Percentiles rank a stretch among this genome's conserved stretches.
Evolutionary conservation across 2,329 filamentous ascomycete genomes (phyloP).

Genomic region (Aspergillus sp.): DNA sequence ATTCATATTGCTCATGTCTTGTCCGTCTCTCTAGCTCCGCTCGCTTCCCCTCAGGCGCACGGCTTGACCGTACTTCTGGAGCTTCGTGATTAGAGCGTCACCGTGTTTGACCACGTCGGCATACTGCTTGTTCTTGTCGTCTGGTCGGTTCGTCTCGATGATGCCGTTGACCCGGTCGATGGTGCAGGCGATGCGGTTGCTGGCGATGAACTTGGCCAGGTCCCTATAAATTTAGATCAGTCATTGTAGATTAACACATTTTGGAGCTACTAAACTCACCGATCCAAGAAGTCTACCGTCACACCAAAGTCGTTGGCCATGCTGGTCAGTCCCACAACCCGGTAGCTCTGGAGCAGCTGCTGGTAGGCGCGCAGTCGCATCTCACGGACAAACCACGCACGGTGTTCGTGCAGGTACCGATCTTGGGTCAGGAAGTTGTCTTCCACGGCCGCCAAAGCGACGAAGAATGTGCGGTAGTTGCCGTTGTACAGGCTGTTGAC

Average conservation of each 20-base stretch:
- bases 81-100: constrained; percentile 95
- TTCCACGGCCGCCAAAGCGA: constrained; percentile 83
- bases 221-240: constrained; percentile 60
- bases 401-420: constrained; percentile 93
- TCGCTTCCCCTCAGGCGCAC: constrained; percentile 93
- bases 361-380: constrained; percentile 97
- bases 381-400: constrained; percentile 95
- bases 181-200: constrained; percentile 89
- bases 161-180: constrained; percentile 96
- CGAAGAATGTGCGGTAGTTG: constrained; percentile 92
- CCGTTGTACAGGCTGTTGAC: constrained; percentile 91
- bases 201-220: constrained; percentile 94
- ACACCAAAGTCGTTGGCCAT: constrained; percentile 98
- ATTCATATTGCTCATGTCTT: neutral
- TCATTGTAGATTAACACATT: neutral
- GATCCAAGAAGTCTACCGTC: constrained; percentile 92
- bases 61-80: constrained; percentile 98
- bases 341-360: constrained; percentile 94
- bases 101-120: constrained; percentile 96
- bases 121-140: constrained; percentile 99
- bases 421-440: constrained; percentile 92
- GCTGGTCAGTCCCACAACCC: constrained; percentile 91
- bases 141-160: constrained; percentile 95
- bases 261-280: constrained; percentile 54
- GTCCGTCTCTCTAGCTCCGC: constrained; percentile 60